A percentile compares a stretch with the other conserved stretches of the same genome.
Evolutionary conservation across 2,329 filamentous ascomycete species (phyloP).

Genomic region (Arachnomyces sp.): DNA sequence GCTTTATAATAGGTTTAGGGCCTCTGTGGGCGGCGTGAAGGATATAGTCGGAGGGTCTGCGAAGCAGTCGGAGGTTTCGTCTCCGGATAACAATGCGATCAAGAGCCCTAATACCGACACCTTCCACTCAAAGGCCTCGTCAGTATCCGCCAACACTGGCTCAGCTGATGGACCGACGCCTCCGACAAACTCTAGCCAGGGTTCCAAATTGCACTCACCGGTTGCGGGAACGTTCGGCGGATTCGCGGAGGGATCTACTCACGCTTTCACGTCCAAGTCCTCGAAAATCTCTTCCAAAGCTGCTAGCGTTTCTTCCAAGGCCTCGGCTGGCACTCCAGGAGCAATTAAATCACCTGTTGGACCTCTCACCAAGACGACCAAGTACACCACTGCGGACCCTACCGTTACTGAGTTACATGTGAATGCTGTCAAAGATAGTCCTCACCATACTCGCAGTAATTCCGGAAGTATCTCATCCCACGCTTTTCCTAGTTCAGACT

Average conservation of each 20-base stretch:
- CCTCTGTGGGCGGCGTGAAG: constrained; percentile 65
- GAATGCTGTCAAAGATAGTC: constrained; percentile 26
- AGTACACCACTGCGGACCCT: constrained; percentile 33
- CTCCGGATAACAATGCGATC: constrained; percentile 17
- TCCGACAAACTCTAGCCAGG: constrained; percentile 25
- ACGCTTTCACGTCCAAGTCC: constrained; percentile 20
- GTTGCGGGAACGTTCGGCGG: constrained; percentile 23
- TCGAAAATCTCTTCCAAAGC: constrained; percentile 35
- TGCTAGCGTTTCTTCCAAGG: constrained; percentile 34
- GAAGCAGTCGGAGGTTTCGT: constrained; percentile 22
- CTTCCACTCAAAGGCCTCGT: constrained; percentile 17
- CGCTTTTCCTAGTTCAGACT: constrained; percentile 23
- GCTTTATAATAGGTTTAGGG: constrained; percentile 75
- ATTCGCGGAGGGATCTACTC: constrained; percentile 20
- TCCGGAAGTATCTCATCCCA: constrained; percentile 25
- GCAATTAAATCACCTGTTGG: constrained; percentile 30
- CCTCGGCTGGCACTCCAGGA: constrained; percentile 29
- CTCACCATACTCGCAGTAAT: constrained; percentile 22
- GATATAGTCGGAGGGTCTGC: constrained; percentile 37
- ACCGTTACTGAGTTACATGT: constrained; percentile 40
- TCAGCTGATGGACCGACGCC: constrained; percentile 14
- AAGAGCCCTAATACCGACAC: constrained; percentile 23
- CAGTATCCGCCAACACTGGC: constrained; percentile 13
- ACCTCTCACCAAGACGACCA: constrained; percentile 27
- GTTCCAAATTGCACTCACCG: constrained; percentile 31